Evolutionary conservation across 2,329 filamentous ascomycete species (phyloP).

Genomic region (Aspergillus piperis): DNA sequence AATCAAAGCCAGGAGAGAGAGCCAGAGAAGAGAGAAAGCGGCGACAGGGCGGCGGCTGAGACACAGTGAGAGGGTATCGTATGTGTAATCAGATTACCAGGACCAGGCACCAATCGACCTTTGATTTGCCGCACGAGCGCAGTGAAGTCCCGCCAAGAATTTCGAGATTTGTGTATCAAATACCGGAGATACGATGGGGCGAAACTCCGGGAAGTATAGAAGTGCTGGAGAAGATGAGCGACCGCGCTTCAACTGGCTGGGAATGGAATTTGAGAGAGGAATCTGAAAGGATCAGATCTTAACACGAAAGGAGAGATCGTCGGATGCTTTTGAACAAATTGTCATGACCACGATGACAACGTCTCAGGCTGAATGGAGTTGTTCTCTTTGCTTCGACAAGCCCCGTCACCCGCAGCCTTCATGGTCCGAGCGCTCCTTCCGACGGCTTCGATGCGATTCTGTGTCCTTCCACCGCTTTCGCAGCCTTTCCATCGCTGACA

Average conservation of each 20-base stretch:
- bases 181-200: slow-evolving; percentile 24
- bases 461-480: slow-evolving; percentile 35
- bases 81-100: slow-evolving; percentile 16
- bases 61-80: background rate
- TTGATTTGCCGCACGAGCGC: background rate
- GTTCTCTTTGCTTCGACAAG: slow-evolving; percentile 23
- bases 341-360: background rate
- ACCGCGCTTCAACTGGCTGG: background rate
- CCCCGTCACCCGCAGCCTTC: slow-evolving; percentile 17
- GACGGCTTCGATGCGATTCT: slow-evolving; percentile 31
- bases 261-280: background rate
- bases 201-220: slow-evolving; percentile 12
- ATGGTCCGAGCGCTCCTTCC: slow-evolving; percentile 33
- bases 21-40: background rate
- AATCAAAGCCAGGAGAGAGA: slow-evolving; percentile 9
- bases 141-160: slow-evolving; percentile 13
- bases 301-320: background rate
- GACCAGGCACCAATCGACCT: slow-evolving; percentile 20
- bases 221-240: background rate
- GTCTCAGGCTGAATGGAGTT: slow-evolving; percentile 9
- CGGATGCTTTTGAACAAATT: slow-evolving; percentile 14
- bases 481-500: slow-evolving; percentile 26
- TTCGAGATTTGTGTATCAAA: slow-evolving; percentile 14
- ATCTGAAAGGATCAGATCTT: background rate
- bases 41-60: slow-evolving; percentile 6